Conservation (phyloP, 2,329 filamentous ascomycete species). For the Penicillium sp. region DNA sequence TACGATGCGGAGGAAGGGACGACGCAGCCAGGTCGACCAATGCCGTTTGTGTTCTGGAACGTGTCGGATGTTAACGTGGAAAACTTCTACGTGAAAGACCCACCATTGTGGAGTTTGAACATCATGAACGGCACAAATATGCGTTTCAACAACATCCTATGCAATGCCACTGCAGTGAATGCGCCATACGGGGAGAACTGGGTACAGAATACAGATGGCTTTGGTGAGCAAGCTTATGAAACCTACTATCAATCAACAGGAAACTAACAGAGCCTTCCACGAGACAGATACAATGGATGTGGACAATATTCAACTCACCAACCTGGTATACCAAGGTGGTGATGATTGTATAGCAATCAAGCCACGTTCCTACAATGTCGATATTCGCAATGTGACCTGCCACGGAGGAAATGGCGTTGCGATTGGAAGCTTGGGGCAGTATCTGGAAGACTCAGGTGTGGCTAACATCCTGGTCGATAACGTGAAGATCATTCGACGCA, state of each 20-base stretch:
- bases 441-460: slow-evolving; percentile 55
- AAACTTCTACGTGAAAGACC: slow-evolving; percentile 54
- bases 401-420: slow-evolving; percentile 55
- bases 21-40: slow-evolving; percentile 54
- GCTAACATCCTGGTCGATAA: slow-evolving; percentile 51
- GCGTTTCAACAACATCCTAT: slow-evolving; percentile 52
- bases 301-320: slow-evolving; percentile 50
- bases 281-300: slow-evolving; percentile 55
- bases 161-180: slow-evolving; percentile 52
- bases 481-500: slow-evolving; percentile 46
- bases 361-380: slow-evolving; percentile 61
- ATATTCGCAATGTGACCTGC: slow-evolving; percentile 56
- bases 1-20: slow-evolving; percentile 50
- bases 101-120: slow-evolving; percentile 56
- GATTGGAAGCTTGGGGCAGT: slow-evolving; percentile 56
- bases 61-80: slow-evolving; percentile 55
- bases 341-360: slow-evolving; percentile 65
- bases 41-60: slow-evolving; percentile 62
- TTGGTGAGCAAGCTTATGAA: slow-evolving; percentile 31
- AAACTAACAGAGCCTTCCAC: background rate
- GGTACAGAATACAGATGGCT: slow-evolving; percentile 61
- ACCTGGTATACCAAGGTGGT: slow-evolving; percentile 57
- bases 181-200: slow-evolving; percentile 56
- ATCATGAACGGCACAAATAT: slow-evolving; percentile 60
- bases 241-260: background rate